Evolutionary conservation across 495 filamentous ascomycete genomes (phyloP).

Genomic region (Parathielavia appendiculata): DNA sequence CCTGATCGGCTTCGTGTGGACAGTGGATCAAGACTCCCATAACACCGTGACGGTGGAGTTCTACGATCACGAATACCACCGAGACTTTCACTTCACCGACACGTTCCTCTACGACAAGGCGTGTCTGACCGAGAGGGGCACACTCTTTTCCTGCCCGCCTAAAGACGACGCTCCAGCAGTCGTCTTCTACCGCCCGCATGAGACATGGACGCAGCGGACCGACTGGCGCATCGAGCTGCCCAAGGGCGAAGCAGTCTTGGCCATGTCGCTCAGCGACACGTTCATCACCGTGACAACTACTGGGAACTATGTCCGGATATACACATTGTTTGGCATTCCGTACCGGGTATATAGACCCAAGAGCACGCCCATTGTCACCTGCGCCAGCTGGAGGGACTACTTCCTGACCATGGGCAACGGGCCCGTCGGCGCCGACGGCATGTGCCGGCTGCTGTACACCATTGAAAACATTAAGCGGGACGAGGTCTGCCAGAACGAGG

Average conservation of each 20-base stretch:
- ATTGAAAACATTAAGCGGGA: slow-evolving; percentile 92
- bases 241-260: slow-evolving; percentile 69
- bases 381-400: slow-evolving; percentile 89
- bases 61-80: slow-evolving; percentile 84
- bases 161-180: slow-evolving; percentile 63
- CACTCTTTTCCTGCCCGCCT: slow-evolving; percentile 79
- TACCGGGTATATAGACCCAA: slow-evolving; percentile 87
- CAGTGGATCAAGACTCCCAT: slow-evolving; percentile 89
- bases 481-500: slow-evolving; percentile 86
- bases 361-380: slow-evolving; percentile 80
- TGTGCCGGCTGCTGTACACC: slow-evolving; percentile 70
- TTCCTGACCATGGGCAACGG: slow-evolving; percentile 92
- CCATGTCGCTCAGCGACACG: slow-evolving; percentile 87
- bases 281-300: slow-evolving; percentile 84
- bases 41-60: slow-evolving; percentile 97
- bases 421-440: slow-evolving; percentile 70
- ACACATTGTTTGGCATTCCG: slow-evolving; percentile 86
- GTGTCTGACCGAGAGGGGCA: slow-evolving; percentile 77
- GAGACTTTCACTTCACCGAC: slow-evolving; percentile 97
- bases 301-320: slow-evolving; percentile 82
- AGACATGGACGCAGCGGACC: slow-evolving; percentile 85
- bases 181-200: slow-evolving; percentile 95
- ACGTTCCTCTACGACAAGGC: slow-evolving; percentile 93
- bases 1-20: slow-evolving; percentile 92
- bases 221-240: slow-evolving; percentile 90